These are phyloP conservation scores for Dipteronia sinensis DNA, from an alignment of 345 rosid genomes.

Conservation along the genomic window DNA sequence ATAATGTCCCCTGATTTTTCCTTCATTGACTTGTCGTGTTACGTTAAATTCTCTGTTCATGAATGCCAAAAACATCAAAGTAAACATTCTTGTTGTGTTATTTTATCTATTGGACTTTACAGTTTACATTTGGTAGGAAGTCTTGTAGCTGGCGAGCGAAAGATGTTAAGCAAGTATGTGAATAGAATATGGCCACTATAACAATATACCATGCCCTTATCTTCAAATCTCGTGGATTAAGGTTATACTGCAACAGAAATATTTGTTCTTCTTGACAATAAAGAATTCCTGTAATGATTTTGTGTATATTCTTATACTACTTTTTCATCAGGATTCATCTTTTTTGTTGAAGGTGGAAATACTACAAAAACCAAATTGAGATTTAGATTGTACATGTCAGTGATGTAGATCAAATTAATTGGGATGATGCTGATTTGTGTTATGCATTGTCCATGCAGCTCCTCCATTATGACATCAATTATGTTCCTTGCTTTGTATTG, in stretches of 20 bases:
- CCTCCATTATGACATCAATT: constrained; percentile 82
- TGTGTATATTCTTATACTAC: no score
- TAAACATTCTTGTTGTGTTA: background rate
- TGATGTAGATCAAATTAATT: background rate
- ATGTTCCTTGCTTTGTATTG: constrained; percentile 90
- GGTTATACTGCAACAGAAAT: no score
- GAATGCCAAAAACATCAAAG: background rate
- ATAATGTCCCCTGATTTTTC: background rate
- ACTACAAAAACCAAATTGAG: background rate
- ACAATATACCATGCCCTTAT: background rate
- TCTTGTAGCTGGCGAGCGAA: background rate
- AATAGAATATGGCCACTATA: background rate
- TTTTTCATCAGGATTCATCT: background rate
- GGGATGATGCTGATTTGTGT: background rate
- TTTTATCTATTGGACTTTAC: background rate
- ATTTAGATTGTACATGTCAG: background rate
- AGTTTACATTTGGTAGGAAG: background rate
- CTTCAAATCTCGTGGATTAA: no score
- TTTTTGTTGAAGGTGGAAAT: background rate
- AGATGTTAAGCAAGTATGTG: background rate
- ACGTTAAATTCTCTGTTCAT: background rate
- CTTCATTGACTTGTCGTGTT: background rate
- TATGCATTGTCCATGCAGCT: constrained; percentile 50
- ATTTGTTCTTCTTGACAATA: no score
- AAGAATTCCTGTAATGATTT: background rate